Evolutionary conservation across 2,329 filamentous ascomycete species (phyloP).

Genomic region (Sordariomycetes sp.): DNA sequence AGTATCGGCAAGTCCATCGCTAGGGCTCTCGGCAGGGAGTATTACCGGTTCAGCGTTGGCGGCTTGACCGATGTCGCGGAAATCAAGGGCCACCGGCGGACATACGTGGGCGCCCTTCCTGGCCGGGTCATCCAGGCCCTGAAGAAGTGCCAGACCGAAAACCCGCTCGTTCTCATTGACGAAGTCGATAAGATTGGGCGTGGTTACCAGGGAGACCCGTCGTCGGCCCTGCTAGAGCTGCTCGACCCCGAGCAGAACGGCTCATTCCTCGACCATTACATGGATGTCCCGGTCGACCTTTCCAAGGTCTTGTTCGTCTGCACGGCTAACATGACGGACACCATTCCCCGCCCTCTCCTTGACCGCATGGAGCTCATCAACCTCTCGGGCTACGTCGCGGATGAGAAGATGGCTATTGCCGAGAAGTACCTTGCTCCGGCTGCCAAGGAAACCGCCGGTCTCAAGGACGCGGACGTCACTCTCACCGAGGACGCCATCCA

Average conservation of each 20-base stretch:
- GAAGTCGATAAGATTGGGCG: constrained; percentile 97
- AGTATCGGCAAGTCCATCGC: constrained; percentile 98
- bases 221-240: constrained; percentile 83
- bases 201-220: constrained; percentile 91
- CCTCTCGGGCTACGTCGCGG: constrained; percentile 88
- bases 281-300: constrained; percentile 94
- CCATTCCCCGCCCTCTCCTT: constrained; percentile 82
- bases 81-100: constrained; percentile 94
- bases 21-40: constrained; percentile 83
- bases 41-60: constrained; percentile 96
- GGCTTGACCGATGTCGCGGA: constrained; percentile 95
- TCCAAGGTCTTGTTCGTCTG: constrained; percentile 98
- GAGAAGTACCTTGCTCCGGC: constrained; percentile 84
- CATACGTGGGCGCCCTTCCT: constrained; percentile 89
- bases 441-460: constrained; percentile 84
- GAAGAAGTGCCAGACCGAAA: constrained; percentile 98
- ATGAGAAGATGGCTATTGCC: constrained; percentile 98
- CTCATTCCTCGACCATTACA: constrained; percentile 96
- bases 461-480: constrained; percentile 84
- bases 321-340: constrained; percentile 98
- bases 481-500: constrained; percentile 79
- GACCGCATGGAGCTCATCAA: constrained; percentile 98
- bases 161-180: constrained; percentile 90
- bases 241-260: constrained; percentile 95
- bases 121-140: constrained; percentile 95